phyloP scores from a whole-genome alignment of 164 flowering plant species.

The Annona cherimola region DNA sequence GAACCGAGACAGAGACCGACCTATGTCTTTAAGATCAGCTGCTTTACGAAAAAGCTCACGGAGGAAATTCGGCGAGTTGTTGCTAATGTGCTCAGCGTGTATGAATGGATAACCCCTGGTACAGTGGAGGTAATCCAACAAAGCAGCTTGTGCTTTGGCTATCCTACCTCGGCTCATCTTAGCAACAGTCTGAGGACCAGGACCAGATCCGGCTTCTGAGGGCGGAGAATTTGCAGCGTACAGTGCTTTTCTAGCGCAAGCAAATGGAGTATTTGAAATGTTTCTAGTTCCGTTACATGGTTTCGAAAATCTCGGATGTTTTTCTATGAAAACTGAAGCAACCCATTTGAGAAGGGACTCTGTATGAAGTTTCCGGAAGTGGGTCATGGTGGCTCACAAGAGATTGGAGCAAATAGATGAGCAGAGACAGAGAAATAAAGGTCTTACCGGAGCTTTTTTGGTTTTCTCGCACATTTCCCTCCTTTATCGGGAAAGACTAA shows the following conservation, averaged over 20 bases:
- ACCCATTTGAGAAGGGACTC: neutral
- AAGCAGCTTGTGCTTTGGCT: slow-evolving; percentile 41
- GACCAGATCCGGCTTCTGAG: neutral
- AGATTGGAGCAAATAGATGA: neutral
- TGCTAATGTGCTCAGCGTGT: slow-evolving; percentile 57
- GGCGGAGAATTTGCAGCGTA: neutral
- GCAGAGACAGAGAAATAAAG: neutral
- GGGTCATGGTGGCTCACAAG: slow-evolving; percentile 6
- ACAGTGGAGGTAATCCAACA: slow-evolving; percentile 60
- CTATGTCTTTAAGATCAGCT: slow-evolving; percentile 27
- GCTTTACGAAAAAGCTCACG: slow-evolving; percentile 28
- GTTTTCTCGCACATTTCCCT: too few relatives aligned
- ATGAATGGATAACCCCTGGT: slow-evolving; percentile 48
- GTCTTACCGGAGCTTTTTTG: neutral
- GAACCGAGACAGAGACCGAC: slow-evolving; percentile 27
- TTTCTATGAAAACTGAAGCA: neutral
- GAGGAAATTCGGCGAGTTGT: slow-evolving; percentile 38
- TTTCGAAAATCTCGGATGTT: neutral
- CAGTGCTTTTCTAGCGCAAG: neutral
- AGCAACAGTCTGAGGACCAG: neutral
- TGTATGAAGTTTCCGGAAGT: slow-evolving; percentile 1
- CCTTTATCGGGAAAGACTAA: too few relatives aligned
- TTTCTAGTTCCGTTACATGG: neutral
- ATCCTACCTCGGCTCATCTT: slow-evolving; percentile 3
- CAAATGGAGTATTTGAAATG: neutral